Conservation (phyloP, 306 rosid species). For the Cajanus cajan region DNA sequence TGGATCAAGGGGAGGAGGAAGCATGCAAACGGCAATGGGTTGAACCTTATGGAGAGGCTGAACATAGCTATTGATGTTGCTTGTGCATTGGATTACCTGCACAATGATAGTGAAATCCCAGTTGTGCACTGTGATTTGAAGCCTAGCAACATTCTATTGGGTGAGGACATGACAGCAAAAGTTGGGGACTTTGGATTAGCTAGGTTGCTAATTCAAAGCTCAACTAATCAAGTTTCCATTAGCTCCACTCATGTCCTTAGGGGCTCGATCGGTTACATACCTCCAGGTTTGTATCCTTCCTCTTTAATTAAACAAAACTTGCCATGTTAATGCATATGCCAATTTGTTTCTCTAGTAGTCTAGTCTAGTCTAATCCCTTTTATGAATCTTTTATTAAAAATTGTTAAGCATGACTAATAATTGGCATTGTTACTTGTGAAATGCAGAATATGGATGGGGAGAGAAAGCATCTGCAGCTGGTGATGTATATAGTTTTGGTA, state of each 20-base stretch:
- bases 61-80: conserved; percentile 64
- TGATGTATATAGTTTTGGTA: conserved; percentile 77
- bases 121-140: conserved; percentile 81
- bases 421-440: neutral
- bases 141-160: conserved; percentile 73
- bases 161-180: conserved; percentile 63
- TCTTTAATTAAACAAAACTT: neutral
- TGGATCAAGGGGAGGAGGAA: conserved; percentile 59
- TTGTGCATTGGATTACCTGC: conserved; percentile 64
- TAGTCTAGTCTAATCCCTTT: too few relatives aligned
- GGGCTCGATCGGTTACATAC: conserved; percentile 84
- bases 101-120: conserved; percentile 61
- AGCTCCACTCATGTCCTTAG: conserved; percentile 55
- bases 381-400: too few relatives aligned
- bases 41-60: conserved; percentile 62
- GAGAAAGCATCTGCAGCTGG: conserved; percentile 60
- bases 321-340: neutral
- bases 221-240: conserved; percentile 35
- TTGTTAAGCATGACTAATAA: too few relatives aligned
- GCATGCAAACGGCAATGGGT: conserved; percentile 42
- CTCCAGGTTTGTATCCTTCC: conserved; percentile 61
- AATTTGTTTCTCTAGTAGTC: too few relatives aligned
- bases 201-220: conserved; percentile 46
- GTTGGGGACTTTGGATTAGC: conserved; percentile 85
- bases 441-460: conserved; percentile 72